Base-by-base conservation (phyloP, 2,329 filamentous ascomycete species). In the Blastomyces gilchristii region DNA sequence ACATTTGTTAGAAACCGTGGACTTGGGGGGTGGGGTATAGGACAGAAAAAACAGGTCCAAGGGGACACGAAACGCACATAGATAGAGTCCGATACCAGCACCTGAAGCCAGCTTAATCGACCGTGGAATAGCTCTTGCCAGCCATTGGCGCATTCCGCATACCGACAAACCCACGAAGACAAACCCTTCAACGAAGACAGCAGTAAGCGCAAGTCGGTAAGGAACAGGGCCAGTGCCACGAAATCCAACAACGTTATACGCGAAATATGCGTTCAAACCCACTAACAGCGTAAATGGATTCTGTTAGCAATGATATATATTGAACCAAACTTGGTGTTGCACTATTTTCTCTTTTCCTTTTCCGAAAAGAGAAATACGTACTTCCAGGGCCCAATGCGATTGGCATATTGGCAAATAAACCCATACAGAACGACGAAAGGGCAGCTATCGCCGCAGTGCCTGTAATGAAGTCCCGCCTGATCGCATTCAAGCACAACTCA, bases 71-170 rank as follows among this genome's bases (percentile, higher is more conserved):
- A 58, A 58, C 64, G 54, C 64, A 67, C 67, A 73, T 39, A 93
- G 81, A 73, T 93, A 95, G 1, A 96, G 80, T 28, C 91, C 91
- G 67, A 95, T 95, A 64, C 91, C 91, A 61, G 90, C 89, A 66
- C 89, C 89, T 18, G 89, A 93, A 16, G 90, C 90, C 62, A 94
- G 85, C 76, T 95, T 96, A 77, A 96, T 92, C 62, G 87, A 91
- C 50, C 85, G 83, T 0, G 91, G 91, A 66, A 95, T 91, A 53
- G 88, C 87, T 67, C 90, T 85, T 22, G 91, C 91, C 34, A 96
- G 84, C 90, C 90, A 95, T 73, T 95, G 91, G 16, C 91, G 87
- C 78, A 96, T 82, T 47, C 91, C 91, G 61, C 92, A 80, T 45
- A 95, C 73, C 1, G 91, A 91, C 50, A 96, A 82, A 2, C 79